Evolutionary conservation across 805 yeast genomes (phyloP), one percentile per base, ranked within the genome.

Genomic region (Yarrowia sp.): DNA sequence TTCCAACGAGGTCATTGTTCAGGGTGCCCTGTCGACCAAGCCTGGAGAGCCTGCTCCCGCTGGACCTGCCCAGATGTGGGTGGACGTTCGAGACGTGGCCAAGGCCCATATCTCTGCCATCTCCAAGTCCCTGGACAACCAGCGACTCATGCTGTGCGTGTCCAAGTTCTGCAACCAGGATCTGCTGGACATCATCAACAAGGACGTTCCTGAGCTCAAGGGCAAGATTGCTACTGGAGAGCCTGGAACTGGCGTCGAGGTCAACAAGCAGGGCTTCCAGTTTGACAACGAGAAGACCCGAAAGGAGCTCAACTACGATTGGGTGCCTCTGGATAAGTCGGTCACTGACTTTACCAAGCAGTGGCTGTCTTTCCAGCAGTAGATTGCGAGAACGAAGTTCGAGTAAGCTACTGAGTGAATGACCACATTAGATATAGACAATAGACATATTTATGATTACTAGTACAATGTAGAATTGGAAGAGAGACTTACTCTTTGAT

Each of bases 21-120:
- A 56, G 48, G 41, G 41, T 12, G 63, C 63, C 15, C 48, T 56
- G 14, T 22, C 48, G 5, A 49, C 56, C 48, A 41, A 40, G 26
- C 56, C 48, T 8, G 61, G 63, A 8, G 15, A 32, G 19, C 38
- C 19, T 8, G 35, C 67, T 15, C 32, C 41, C 36, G 63, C 19
- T 9, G 50, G 72, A 14, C 81, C 75, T 41, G 63, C 63, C 15
- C 63, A 56, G 40, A 56, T 56, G 63, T 56, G 63, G 69, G 79
- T 84, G 41, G 89, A 87, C 74, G 89, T 87, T 8, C 81, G 89
- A 73, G 90, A 87, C 73, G 89, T 85, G 48, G 89, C 90, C 8
- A 75, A 74, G 63, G 86, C 88, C 7, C 91, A 87, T 73, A 72
- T 85, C 12, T 72, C 74, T 14, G 86, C 88, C 8, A 79, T 85